These are phyloP conservation scores for Neoarthrinium moseri DNA, from an alignment of 2,329 filamentous ascomycete species.

Conservation along the genomic window DNA sequence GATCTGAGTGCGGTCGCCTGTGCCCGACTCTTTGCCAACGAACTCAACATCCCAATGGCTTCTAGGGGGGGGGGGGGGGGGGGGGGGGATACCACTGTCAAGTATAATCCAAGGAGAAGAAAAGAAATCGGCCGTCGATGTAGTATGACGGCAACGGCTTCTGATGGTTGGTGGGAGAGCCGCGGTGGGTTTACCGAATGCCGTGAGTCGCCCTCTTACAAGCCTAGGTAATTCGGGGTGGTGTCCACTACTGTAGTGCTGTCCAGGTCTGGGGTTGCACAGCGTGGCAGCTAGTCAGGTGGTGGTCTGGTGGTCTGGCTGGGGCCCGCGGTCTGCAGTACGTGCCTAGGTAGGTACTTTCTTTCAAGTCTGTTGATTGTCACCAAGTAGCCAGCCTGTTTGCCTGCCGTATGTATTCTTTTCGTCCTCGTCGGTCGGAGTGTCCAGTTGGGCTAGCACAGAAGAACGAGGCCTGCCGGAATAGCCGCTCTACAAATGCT, in stretches of 20 bases:
- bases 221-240: slow-evolving; percentile 10
- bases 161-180: slow-evolving; percentile 3
- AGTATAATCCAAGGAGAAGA: slow-evolving; percentile 4
- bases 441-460: too few relatives aligned
- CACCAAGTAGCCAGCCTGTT: too few relatives aligned
- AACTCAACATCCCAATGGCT: slow-evolving; percentile 29
- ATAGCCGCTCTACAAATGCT: too few relatives aligned
- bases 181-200: slow-evolving; percentile 7
- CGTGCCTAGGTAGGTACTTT: too few relatives aligned
- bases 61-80: slow-evolving; percentile 11
- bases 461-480: too few relatives aligned
- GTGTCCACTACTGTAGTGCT: slow-evolving; percentile 1
- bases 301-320: too few relatives aligned
- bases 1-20: slow-evolving; percentile 30
- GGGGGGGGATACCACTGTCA: not conserved
- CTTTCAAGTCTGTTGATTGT: too few relatives aligned
- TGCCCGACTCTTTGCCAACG: slow-evolving; percentile 30
- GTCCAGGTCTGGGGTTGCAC: not conserved
- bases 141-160: slow-evolving; percentile 11
- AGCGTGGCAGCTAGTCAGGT: too few relatives aligned
- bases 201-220: slow-evolving; percentile 3
- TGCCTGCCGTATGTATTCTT: too few relatives aligned
- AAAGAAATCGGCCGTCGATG: not conserved
- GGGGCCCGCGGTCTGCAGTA: too few relatives aligned
- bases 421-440: too few relatives aligned